Conservation (phyloP, 768 basidiomycete species). For the Boletus edulis region DNA sequence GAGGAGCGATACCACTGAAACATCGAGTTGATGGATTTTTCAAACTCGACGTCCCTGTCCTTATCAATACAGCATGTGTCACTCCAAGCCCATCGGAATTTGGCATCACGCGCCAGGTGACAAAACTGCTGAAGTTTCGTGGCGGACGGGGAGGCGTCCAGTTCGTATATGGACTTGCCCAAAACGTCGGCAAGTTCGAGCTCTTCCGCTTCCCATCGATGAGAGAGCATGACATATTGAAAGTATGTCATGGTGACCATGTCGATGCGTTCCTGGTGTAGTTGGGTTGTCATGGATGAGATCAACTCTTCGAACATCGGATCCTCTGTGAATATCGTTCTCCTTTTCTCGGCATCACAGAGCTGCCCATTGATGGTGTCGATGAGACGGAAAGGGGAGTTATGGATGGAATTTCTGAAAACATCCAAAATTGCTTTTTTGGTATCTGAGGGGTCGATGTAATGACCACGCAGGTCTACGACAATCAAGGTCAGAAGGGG, state of each 20-base stretch:
- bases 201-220: constrained; percentile 19
- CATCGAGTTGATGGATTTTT: constrained; percentile 19
- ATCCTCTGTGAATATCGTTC: constrained; percentile 10
- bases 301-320: constrained; percentile 11
- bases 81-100: constrained; percentile 22
- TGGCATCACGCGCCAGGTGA: constrained; percentile 3
- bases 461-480: constrained; percentile 8
- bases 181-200: constrained; percentile 8
- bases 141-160: constrained; percentile 4
- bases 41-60: constrained; percentile 15
- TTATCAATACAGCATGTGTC: constrained; percentile 27
- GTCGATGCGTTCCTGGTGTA: constrained; percentile 4
- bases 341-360: constrained; percentile 16
- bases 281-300: constrained; percentile 12
- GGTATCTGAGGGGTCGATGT: constrained; percentile 10
- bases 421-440: background rate
- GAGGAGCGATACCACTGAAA: constrained; percentile 20
- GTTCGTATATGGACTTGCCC: constrained; percentile 8
- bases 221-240: constrained; percentile 23
- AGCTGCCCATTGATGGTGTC: constrained; percentile 17
- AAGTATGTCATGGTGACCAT: constrained; percentile 3
- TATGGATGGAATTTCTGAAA: background rate
- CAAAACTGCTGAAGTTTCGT: constrained; percentile 20
- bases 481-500: background rate
- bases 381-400: constrained; percentile 18